Percentiles rank a stretch among this genome's conserved stretches.
phyloP scores from a whole-genome alignment of 352 stramenopile genomes.

The Peronospora belbahrii region DNA sequence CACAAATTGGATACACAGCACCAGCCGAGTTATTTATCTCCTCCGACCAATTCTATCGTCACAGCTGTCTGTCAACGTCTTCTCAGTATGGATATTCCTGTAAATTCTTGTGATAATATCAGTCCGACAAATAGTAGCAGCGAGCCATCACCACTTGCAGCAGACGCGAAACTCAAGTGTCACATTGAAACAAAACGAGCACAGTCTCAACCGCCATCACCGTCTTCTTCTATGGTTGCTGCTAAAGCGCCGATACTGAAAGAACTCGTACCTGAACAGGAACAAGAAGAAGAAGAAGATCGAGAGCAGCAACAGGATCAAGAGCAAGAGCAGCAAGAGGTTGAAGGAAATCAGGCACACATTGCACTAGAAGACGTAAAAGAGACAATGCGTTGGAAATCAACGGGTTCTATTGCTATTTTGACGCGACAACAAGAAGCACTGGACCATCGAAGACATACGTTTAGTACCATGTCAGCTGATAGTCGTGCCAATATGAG shows the following conservation, averaged over 20 bases:
- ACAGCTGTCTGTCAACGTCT: conserved; percentile 10
- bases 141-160: conserved; percentile 20
- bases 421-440: conserved; percentile 33
- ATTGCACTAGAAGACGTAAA: conserved; percentile 19
- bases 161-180: conserved; percentile 7
- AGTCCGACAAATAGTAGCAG: conserved; percentile 30
- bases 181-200: conserved; percentile 6
- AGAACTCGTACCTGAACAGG: conserved; percentile 11
- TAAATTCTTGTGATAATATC: conserved; percentile 1
- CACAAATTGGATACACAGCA: conserved; percentile 1
- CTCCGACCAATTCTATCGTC: conserved; percentile 15
- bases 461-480: conserved; percentile 38
- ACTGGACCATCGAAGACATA: conserved; percentile 32
- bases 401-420: conserved; percentile 35
- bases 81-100: conserved; percentile 16
- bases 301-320: conserved; percentile 6
- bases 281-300: too few species aligned
- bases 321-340: conserved; percentile 6
- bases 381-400: conserved; percentile 19
- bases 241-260: neutral
- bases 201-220: conserved; percentile 15
- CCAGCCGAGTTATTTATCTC: neutral
- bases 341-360: conserved; percentile 6
- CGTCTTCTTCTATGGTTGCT: conserved; percentile 3
- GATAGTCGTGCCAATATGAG: conserved; percentile 36